These are phyloP conservation scores for Lomentospora prolificans DNA, from an alignment of 2,329 filamentous ascomycete species.

Conservation along the genomic window DNA sequence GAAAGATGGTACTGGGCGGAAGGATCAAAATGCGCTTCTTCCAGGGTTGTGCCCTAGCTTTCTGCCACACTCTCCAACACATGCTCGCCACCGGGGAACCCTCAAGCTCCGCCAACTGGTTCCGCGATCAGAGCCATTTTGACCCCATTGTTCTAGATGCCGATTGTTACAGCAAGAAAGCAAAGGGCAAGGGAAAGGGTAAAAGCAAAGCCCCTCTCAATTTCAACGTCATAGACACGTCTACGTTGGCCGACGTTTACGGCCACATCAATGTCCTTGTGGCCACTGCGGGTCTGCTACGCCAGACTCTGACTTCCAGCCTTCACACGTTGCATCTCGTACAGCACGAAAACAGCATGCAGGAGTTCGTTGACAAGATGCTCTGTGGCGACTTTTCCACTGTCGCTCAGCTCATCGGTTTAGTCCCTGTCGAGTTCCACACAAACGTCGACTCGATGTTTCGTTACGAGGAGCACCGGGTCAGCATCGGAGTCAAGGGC, in stretches of 20 bases:
- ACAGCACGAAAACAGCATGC: not conserved
- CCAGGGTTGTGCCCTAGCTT: not conserved
- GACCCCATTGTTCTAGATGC: not conserved
- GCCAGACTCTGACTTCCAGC: not conserved
- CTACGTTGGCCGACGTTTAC: not conserved
- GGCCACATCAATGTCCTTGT: not conserved
- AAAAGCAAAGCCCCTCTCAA: not conserved
- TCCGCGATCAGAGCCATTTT: not conserved
- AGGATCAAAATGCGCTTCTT: not conserved
- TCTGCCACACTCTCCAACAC: not conserved
- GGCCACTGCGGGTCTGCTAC: not conserved
- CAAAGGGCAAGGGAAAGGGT: not conserved
- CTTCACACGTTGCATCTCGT: not conserved
- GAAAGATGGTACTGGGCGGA: not conserved
- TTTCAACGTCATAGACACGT: not conserved
- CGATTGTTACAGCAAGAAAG: not conserved
- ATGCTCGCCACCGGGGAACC: not conserved
- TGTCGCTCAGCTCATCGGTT: not conserved
- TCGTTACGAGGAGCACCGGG: not conserved
- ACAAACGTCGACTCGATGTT: not conserved
- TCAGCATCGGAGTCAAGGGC: not conserved
- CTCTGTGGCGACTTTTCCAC: not conserved
- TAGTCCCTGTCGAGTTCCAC: not conserved
- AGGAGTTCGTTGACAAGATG: not conserved
- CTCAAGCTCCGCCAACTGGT: not conserved